A percentile compares a stretch with the other conserved stretches of the same genome.
phyloP scores from a whole-genome alignment of 202 grass and related monocot genomes.

The Cymbopogon flexuosus region DNA sequence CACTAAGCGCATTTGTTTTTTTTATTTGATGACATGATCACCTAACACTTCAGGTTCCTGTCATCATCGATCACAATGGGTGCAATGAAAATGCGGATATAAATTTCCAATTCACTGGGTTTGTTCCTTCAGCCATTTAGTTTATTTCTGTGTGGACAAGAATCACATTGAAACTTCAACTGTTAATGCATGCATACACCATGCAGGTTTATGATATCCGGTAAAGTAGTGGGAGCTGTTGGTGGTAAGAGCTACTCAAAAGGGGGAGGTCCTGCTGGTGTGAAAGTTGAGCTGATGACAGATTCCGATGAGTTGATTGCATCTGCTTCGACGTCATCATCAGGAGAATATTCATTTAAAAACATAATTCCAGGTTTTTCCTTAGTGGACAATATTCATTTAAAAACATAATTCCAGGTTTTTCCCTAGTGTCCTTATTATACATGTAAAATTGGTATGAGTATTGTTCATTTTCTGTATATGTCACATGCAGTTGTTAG shows the following conservation, averaged over 20 bases:
- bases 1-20: neutral
- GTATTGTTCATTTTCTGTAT: conserved; percentile 9
- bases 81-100: conserved; percentile 91
- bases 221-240: conserved; percentile 63
- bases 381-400: conserved; percentile 68
- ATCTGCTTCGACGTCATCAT: conserved; percentile 55
- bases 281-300: conserved; percentile 78
- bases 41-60: conserved; percentile 60
- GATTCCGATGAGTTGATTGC: conserved; percentile 66
- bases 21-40: conserved; percentile 27
- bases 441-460: neutral
- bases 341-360: conserved; percentile 72
- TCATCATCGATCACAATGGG: conserved; percentile 58
- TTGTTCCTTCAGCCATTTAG: conserved; percentile 32
- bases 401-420: conserved; percentile 86
- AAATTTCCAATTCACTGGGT: conserved; percentile 95
- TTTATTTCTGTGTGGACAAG: neutral
- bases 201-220: conserved; percentile 78
- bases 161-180: conserved; percentile 36
- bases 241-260: conserved; percentile 73
- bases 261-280: conserved; percentile 69
- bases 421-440: conserved; percentile 17
- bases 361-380: conserved; percentile 86
- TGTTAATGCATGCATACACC: neutral
- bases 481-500: neutral